phyloP scores from a whole-genome alignment of 2,329 filamentous ascomycete genomes.

The Ilyonectria sp. region DNA sequence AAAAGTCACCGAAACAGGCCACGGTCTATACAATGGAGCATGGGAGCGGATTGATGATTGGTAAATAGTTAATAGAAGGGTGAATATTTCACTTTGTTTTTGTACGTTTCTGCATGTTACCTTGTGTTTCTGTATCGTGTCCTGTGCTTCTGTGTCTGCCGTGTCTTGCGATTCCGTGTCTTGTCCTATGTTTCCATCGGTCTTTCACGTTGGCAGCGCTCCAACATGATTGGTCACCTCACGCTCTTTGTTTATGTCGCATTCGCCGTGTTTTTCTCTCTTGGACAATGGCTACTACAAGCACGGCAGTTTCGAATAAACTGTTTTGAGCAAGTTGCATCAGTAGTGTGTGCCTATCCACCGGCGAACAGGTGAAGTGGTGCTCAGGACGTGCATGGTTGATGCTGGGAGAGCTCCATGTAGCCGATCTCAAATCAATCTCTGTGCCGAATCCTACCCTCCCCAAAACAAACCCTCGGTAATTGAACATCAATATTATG shows the following conservation, averaged over 20 bases:
- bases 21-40: no score
- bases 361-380: constrained; percentile 30
- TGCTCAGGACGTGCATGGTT: constrained; percentile 32
- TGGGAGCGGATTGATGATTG: background rate
- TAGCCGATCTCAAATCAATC: constrained; percentile 3
- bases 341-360: constrained; percentile 19
- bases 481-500: background rate
- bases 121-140: background rate
- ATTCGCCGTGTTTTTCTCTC: background rate
- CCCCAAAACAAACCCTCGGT: background rate
- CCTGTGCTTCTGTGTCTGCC: no score
- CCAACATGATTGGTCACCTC: background rate
- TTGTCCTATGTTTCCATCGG: background rate
- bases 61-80: background rate
- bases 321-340: background rate
- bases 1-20: no score
- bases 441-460: background rate
- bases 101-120: background rate
- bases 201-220: background rate
- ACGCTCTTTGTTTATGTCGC: background rate
- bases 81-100: background rate
- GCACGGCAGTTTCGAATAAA: background rate
- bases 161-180: no score
- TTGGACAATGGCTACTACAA: background rate
- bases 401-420: background rate